Base-by-base conservation (phyloP, 1,284 basidiomycete species). In the Puccinia coronata region DNA sequence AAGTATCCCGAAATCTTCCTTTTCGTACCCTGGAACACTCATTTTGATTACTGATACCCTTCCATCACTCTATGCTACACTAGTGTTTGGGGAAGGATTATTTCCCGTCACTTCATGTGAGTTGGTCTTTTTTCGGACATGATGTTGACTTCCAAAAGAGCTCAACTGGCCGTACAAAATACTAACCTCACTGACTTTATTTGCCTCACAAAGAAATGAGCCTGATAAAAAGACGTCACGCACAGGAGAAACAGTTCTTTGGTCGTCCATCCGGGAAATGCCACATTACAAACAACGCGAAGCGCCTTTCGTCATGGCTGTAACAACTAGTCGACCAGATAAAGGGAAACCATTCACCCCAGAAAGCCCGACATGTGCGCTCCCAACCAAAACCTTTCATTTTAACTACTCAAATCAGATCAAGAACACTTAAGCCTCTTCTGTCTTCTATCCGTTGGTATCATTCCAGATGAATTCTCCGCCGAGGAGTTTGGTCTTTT, bases 31-130 rank as follows among this genome's bases (percentile, higher is more conserved):
- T 63, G n/a, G 25, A 53, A 34, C 23, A 43, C 18, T 18, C 41
- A 28, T 20, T 0, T 9, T 23, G 43, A 51, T 49, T 70, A 31
- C 14, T 39, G 23, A 8, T 39, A 12, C 39, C 8, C 31, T 41
- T 23, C 25, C 39, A 28, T 51, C 9, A 31, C n/a, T 12, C 25
- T 69, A 23, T 36, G 8, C n/a, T 69, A 20, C 63, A 31, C n/a
- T 78, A 80, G 78, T 65, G 70, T 51, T n/a, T 81, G 79, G 79
- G 71, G 79, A 18, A 59, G 70, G 67, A 34, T 81, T 36, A n/a
- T 81, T 31, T 73, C 70, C n/a, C 39, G 71, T 41, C 70, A 74
- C 73, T 81, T 74, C 39, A 74, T 81, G 79, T 81, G 47, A 73
- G 79, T 80, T 23, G 28, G 43, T 20, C n/a, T 23, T n/a, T 67